Evolutionary conservation across 2,329 filamentous ascomycete genomes (phyloP), one percentile per base, ranked within the genome.

Genomic region (Botryotinia narcissicola): DNA sequence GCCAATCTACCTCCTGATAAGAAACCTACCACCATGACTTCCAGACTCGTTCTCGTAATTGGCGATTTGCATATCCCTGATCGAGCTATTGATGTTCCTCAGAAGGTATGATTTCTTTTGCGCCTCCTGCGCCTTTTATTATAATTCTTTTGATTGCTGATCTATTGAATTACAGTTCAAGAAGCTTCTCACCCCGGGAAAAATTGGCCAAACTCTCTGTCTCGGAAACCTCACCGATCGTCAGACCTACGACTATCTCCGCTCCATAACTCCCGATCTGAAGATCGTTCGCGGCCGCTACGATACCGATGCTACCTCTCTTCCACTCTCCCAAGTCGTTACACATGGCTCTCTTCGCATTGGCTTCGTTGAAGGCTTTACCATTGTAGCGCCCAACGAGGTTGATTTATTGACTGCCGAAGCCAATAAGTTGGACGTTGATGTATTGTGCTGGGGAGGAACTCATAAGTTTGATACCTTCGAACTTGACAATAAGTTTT

Each of bases 11-110:
- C 66, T 25, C 35, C 37, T 1, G 35, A 32, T 20, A 69, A 57
- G n/a, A 44, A 73, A 46, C 48, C 64, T 62, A 48, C 44, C 42
- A 61, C 51, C 63, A 92, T 90, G 86, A 94, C 95, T 86, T 93
- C 94, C 77, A 93, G 95, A 84, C 88, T 97, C 78, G 94, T 97
- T 81, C 89, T 97, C 81, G 93, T 96, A 81, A 93, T 97, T 79
- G 94, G 94, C 82, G 94, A 97, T 85, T 89, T 97, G 72, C 94
- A 97, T 85, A 97, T 97, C 84, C 94, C 94, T 79, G 94, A 97
- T 84, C 88, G 94, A 82, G 94, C 94, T 79, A 90, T 96, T 77
- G 94, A 97, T 83, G 95, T 97, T 80, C 94, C 94, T 74, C 87
- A 92, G 83, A 97, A 97, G 90, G 94, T 94, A 86, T 40, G 70